A percentile compares a stretch with the other conserved stretches of the same genome.
These are phyloP conservation scores for Chrysanthemum makinoi DNA, from an alignment of 129 eudicot genomes.

Conservation along the genomic window DNA sequence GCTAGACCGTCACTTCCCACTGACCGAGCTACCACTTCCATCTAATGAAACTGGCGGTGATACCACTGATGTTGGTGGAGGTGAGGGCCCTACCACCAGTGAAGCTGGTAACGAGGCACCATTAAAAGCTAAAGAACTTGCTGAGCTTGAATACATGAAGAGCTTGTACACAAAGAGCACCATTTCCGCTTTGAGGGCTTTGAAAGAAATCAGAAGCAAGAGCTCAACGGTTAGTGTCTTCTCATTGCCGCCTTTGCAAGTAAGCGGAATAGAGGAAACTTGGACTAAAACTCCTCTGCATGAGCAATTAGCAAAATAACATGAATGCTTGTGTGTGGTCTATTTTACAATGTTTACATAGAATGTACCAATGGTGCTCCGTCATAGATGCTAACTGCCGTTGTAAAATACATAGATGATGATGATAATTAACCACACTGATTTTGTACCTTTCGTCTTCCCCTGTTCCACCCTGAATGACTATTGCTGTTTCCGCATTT, in stretches of 20 bases:
- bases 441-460: constrained; percentile 17
- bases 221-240: constrained; percentile 90
- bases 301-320: constrained; percentile 67
- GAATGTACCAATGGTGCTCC: constrained; percentile 24
- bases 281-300: constrained; percentile 72
- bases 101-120: constrained; percentile 27
- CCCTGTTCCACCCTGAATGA: constrained; percentile 1
- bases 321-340: constrained; percentile 5
- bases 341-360: constrained; percentile 14
- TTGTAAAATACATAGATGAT: constrained; percentile 35
- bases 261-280: constrained; percentile 54
- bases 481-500: constrained; percentile 5
- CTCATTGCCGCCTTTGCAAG: constrained; percentile 83
- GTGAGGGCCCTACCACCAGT: constrained; percentile 36
- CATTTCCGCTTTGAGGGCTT: constrained; percentile 61
- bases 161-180: constrained; percentile 79
- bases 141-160: constrained; percentile 75
- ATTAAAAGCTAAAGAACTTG: constrained; percentile 49
- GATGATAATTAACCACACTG: constrained; percentile 23
- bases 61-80: constrained; percentile 1
- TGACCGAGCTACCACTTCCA: constrained; percentile 31
- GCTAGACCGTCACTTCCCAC: constrained; percentile 65
- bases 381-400: constrained; percentile 34
- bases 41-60: constrained; percentile 24
- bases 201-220: constrained; percentile 79